Base-by-base conservation (phyloP, 495 filamentous ascomycete species). In the Staphylotrichum tortipilum region DNA sequence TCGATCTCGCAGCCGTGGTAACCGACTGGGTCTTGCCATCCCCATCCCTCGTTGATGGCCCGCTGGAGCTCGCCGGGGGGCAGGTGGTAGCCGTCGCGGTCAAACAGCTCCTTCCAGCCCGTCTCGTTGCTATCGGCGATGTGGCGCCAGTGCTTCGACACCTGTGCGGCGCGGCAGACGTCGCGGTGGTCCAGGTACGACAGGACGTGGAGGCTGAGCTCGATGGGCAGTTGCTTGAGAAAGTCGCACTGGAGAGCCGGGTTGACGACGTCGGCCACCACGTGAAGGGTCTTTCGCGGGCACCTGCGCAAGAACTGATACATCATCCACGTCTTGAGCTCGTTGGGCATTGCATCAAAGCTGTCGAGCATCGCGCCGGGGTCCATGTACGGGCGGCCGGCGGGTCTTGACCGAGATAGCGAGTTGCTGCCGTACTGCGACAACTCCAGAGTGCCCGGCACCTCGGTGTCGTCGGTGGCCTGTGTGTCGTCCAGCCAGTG, bases 211-310 rank as follows among this genome's bases (percentile, higher is more conserved):
- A 94, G 73, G 52, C 86, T 88, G 18, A 99, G 79, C 62, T 99
- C 92, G 3, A 83, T 65, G 17, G 92, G 92, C 15, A 99, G 78
- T 50, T 87, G 74, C 33, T 77, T 75, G 50, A 99, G 62, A 58
- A 95, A 94, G 62, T 99, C 91, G 60, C 88, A 94, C 67, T 94
- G 95, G 52, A 99, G 68, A n/a, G 91, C 89, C 6, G 94, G 94
- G 63, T 95, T 95, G 49, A 99, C 90, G 29, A 89, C 82, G 54
- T 88, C 83, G 19, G 94, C 88, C 55, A 99, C 85, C 41, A 95
- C 83, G 64, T 89, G 89, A 2, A 99, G 75, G 0, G 90, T 95
- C 18, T 88, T 86, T 54, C 95, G 86, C 6, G 87, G 78, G 65
- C 92, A 95, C 34, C 94, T 80, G 26, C 85, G 82, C 21, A 99